Conservation (phyloP, 371 early-diverging fungal genomes). For the Actinomortierella wolfii region DNA sequence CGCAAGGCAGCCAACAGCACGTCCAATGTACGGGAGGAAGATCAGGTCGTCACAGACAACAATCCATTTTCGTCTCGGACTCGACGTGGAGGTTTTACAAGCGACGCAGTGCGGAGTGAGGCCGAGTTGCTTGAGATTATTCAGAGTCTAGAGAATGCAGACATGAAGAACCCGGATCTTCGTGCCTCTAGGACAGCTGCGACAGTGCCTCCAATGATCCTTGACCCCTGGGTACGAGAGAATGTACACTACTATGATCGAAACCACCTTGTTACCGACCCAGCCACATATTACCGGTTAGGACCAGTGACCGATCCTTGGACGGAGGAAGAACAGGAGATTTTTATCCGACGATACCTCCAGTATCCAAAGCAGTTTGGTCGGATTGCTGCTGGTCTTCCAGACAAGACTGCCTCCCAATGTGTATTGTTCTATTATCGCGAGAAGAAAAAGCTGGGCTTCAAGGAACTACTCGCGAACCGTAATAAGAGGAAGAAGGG, state of each 20-base stretch:
- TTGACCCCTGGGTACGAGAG: conserved; percentile 65
- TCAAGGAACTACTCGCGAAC: conserved; percentile 74
- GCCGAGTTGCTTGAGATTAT: conserved; percentile 82
- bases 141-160: conserved; percentile 74
- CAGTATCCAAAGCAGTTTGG: conserved; percentile 91
- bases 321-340: conserved; percentile 80
- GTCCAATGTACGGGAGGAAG: conserved; percentile 52
- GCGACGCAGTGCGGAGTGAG: conserved; percentile 84
- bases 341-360: conserved; percentile 79
- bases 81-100: conserved; percentile 53
- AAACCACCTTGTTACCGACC: conserved; percentile 66
- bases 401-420: conserved; percentile 79
- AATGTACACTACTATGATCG: conserved; percentile 63
- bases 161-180: conserved; percentile 78
- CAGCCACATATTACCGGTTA: conserved; percentile 65
- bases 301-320: conserved; percentile 70
- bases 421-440: conserved; percentile 93
- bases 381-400: conserved; percentile 79
- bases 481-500: conserved; percentile 53
- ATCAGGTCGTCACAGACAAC: conserved; percentile 53
- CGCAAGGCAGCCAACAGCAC: conserved; percentile 30
- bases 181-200: conserved; percentile 80
- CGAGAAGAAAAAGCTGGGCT: conserved; percentile 82
- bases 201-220: conserved; percentile 76
- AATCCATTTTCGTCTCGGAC: conserved; percentile 50